Conservation (phyloP, 2,329 filamentous ascomycete species). For the Eutypella sp. region DNA sequence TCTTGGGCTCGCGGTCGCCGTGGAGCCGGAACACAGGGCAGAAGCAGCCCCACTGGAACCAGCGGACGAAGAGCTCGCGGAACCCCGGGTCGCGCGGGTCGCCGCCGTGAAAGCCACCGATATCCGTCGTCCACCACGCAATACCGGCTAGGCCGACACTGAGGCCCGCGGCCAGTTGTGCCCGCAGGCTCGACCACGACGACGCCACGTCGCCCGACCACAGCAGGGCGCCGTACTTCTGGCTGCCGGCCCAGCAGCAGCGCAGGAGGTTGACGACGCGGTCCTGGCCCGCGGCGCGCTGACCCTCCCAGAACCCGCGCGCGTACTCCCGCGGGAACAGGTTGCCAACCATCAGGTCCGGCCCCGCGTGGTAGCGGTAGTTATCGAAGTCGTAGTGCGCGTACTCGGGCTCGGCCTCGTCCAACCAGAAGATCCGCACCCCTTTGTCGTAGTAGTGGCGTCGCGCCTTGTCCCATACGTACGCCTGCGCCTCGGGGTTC, state of each 20-base stretch:
- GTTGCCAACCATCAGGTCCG: constrained; percentile 50
- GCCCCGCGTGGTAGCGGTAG: constrained; percentile 54
- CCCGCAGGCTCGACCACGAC: constrained; percentile 54
- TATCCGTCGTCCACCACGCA: constrained; percentile 67
- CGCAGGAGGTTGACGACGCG: constrained; percentile 48
- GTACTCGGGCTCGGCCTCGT: constrained; percentile 66
- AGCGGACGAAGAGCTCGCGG: constrained; percentile 59
- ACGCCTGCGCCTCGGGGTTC: constrained; percentile 52
- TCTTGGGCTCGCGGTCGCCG: constrained; percentile 57
- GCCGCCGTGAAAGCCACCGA: constrained; percentile 65
- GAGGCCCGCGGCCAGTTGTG: constrained; percentile 58
- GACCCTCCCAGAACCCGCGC: constrained; percentile 50
- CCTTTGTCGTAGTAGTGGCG: constrained; percentile 58
- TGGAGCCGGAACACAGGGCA: constrained; percentile 65
- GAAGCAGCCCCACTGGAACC: constrained; percentile 67
- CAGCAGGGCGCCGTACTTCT: constrained; percentile 60
- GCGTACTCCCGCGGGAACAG: constrained; percentile 50
- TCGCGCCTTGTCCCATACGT: constrained; percentile 55
- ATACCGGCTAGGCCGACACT: constrained; percentile 62
- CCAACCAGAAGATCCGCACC: constrained; percentile 62
- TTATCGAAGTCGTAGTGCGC: constrained; percentile 61
- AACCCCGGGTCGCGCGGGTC: constrained; percentile 51
- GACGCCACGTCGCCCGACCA: constrained; percentile 65
- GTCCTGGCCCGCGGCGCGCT: constrained; percentile 41
- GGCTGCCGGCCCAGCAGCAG: constrained; percentile 49